Conservation (phyloP, 768 basidiomycete genomes). For the Nevesoporus exiguus region DNA sequence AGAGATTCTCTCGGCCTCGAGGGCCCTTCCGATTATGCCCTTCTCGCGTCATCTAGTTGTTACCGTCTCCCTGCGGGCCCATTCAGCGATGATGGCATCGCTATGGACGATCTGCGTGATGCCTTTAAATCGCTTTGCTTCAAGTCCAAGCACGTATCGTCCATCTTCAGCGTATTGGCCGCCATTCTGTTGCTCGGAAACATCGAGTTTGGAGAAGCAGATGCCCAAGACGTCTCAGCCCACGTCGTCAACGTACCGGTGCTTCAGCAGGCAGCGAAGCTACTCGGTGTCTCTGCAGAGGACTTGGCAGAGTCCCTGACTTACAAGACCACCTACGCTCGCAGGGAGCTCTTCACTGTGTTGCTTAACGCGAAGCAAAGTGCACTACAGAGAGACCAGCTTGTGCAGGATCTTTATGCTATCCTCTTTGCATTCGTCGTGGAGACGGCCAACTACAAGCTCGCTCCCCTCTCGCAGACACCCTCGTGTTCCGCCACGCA, state of each 20-base stretch:
- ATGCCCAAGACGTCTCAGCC: constrained; percentile 52
- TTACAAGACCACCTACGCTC: constrained; percentile 54
- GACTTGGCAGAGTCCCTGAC: constrained; percentile 54
- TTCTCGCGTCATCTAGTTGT: constrained; percentile 32
- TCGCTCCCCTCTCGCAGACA: constrained; percentile 43
- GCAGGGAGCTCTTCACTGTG: constrained; percentile 56
- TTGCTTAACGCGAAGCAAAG: constrained; percentile 52
- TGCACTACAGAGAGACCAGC: constrained; percentile 48
- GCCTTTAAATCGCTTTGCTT: constrained; percentile 57
- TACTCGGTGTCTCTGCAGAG: constrained; percentile 52
- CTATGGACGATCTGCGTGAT: constrained; percentile 55
- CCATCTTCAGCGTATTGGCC: constrained; percentile 52
- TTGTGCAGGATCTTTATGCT: constrained; percentile 57
- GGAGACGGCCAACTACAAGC: constrained; percentile 58
- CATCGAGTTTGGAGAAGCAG: constrained; percentile 53
- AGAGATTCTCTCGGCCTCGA: constrained; percentile 52
- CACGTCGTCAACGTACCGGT: constrained; percentile 44
- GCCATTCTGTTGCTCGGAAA: constrained; percentile 59
- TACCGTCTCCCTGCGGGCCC: constrained; percentile 64
- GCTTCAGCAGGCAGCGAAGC: constrained; percentile 46
- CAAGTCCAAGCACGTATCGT: constrained; percentile 54
- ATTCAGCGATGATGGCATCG: constrained; percentile 57
- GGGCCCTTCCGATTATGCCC: constrained; percentile 51
- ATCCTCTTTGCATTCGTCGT: constrained; percentile 63
- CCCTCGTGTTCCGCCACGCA: constrained; percentile 42